Conservation (phyloP, 768 basidiomycete genomes). For the Russula sp. region DNA sequence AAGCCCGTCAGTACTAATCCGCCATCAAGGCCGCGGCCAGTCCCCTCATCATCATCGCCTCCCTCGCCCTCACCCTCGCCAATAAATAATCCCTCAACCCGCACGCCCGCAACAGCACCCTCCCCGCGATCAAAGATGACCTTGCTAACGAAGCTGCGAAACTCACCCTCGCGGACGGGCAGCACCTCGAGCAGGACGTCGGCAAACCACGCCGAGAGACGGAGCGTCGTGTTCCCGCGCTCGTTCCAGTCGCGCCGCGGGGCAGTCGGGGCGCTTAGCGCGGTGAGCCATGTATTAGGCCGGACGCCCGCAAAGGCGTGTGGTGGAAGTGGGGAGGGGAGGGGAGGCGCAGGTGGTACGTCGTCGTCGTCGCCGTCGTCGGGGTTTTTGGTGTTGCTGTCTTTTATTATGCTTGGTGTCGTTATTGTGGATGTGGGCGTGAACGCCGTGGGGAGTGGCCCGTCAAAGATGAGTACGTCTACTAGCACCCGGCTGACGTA, state of each 20-base stretch:
- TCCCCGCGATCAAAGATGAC: slow-evolving; percentile 33
- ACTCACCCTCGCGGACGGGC: slow-evolving; percentile 70
- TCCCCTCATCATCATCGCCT: neutral
- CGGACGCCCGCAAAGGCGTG: slow-evolving; percentile 70
- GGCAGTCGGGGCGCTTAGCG: slow-evolving; percentile 37
- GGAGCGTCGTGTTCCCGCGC: slow-evolving; percentile 48
- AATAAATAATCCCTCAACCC: slow-evolving; percentile 6
- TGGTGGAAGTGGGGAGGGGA: slow-evolving; percentile 45
- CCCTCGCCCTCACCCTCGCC: neutral
- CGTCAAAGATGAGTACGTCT: too few relatives aligned
- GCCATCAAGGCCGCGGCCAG: neutral
- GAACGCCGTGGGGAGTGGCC: too few relatives aligned
- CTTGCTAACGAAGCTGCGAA: slow-evolving; percentile 73
- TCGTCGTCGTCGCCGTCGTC: slow-evolving; percentile 28
- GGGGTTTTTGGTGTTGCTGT: slow-evolving; percentile 25
- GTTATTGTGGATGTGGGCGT: too few relatives aligned
- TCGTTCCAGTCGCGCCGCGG: slow-evolving; percentile 36
- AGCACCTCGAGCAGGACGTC: slow-evolving; percentile 75
- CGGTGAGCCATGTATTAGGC: slow-evolving; percentile 61
- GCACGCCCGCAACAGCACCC: slow-evolving; percentile 20
- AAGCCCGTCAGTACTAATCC: slow-evolving; percentile 16
- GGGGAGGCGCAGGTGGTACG: slow-evolving; percentile 41
- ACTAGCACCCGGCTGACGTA: too few relatives aligned
- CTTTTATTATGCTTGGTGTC: too few relatives aligned
- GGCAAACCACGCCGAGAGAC: slow-evolving; percentile 57